Evolutionary conservation across 345 rosid species (phyloP).

Genomic region (Citrus sp.): DNA sequence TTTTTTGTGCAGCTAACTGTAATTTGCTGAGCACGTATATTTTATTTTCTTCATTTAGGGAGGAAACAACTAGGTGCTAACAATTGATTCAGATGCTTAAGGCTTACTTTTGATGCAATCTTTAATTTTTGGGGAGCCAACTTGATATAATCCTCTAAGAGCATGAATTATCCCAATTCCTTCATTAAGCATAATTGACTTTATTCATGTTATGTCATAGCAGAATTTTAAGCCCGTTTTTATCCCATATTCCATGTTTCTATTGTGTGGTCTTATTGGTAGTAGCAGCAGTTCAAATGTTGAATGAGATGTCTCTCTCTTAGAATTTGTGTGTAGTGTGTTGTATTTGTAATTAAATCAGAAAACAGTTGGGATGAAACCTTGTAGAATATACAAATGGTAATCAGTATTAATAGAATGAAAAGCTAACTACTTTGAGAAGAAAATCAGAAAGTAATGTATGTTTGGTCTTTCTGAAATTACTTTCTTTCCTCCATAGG

Average conservation of each 20-base stretch:
- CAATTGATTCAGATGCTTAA: background rate
- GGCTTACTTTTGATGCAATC: background rate
- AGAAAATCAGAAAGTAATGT: background rate
- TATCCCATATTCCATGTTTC: background rate
- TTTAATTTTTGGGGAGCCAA: constrained; percentile 5
- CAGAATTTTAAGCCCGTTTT: background rate
- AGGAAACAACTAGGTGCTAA: background rate
- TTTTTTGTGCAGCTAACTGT: background rate
- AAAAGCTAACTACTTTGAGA: background rate
- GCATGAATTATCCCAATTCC: background rate
- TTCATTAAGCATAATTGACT: background rate
- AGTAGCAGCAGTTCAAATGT: constrained; percentile 1
- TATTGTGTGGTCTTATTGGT: background rate
- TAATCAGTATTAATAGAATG: background rate
- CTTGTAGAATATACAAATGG: background rate
- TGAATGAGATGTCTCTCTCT: constrained; percentile 6
- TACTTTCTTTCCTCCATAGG: background rate
- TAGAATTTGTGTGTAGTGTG: background rate
- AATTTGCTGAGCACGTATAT: background rate
- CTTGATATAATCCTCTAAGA: background rate
- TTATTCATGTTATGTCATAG: background rate
- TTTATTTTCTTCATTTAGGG: background rate
- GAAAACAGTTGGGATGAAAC: background rate
- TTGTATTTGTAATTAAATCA: background rate
- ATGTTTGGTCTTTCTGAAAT: background rate